A percentile compares a stretch with the other conserved stretches of the same genome.
phyloP scores from a whole-genome alignment of 495 filamentous ascomycete genomes.

The Xylona heveae region DNA sequence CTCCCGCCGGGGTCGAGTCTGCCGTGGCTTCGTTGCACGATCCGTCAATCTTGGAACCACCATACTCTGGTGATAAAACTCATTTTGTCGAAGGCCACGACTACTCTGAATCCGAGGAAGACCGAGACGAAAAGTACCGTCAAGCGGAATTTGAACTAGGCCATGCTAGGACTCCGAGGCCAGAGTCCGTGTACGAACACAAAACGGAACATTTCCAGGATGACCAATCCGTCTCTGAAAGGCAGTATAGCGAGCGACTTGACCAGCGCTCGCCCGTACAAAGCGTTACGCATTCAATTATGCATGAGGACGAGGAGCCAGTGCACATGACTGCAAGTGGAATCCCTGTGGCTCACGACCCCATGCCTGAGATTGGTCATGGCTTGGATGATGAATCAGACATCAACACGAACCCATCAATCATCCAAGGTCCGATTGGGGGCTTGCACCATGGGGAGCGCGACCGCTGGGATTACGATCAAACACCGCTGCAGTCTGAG shows the following conservation, averaged over 20 bases:
- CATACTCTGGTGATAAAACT: too few relatives aligned
- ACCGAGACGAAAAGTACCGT: conserved; percentile 12
- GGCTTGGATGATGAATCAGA: conserved; percentile 37
- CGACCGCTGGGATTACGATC: conserved; percentile 31
- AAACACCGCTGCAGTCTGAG: conserved; percentile 23
- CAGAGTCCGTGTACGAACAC: conserved; percentile 12
- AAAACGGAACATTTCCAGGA: conserved; percentile 9
- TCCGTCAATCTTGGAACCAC: conserved; percentile 37
- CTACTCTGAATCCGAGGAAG: conserved; percentile 12
- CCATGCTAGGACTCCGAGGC: too few relatives aligned
- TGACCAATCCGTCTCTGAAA: too few relatives aligned
- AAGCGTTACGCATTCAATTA: conserved; percentile 43
- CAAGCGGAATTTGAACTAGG: too few relatives aligned
- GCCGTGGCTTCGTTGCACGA: conserved; percentile 74
- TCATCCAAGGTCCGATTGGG: conserved; percentile 46
- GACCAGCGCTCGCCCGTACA: too few relatives aligned
- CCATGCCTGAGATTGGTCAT: conserved; percentile 46
- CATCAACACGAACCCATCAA: conserved; percentile 57
- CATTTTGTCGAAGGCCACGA: too few relatives aligned
- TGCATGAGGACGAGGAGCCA: conserved; percentile 24
- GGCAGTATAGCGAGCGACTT: too few relatives aligned
- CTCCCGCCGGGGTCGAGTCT: conserved; percentile 56
- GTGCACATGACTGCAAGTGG: conserved; percentile 38
- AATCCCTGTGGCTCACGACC: conserved; percentile 35
- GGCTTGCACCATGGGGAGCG: conserved; percentile 23